These are phyloP conservation scores for Aspergillus avenaceus DNA, from an alignment of 495 filamentous ascomycete species.

Conservation along the genomic window DNA sequence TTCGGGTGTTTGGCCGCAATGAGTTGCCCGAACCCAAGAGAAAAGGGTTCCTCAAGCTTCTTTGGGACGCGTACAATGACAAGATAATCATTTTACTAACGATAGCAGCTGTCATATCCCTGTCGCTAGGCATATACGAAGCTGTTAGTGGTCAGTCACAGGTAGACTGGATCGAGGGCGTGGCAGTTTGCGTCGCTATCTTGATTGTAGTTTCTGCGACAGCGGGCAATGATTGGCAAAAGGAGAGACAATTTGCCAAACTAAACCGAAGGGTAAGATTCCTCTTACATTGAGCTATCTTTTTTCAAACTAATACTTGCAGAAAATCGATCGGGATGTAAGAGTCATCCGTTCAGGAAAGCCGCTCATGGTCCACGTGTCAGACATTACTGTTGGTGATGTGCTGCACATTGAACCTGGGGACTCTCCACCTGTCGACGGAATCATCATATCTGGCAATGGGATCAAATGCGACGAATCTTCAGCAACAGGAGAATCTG, in stretches of 20 bases:
- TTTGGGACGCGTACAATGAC: constrained; percentile 77
- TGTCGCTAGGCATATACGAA: constrained; percentile 62
- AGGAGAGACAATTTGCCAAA: constrained; percentile 64
- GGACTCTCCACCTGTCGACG: constrained; percentile 54
- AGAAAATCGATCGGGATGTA: constrained; percentile 66
- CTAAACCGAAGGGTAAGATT: constrained; percentile 53
- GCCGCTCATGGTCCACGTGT: constrained; percentile 57
- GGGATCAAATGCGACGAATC: constrained; percentile 57
- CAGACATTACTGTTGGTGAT: constrained; percentile 60
- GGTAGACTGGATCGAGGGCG: constrained; percentile 69
- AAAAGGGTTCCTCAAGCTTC: constrained; percentile 59
- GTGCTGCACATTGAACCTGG: constrained; percentile 62
- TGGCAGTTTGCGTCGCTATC: constrained; percentile 65
- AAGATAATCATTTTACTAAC: constrained; percentile 66
- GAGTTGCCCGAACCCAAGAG: constrained; percentile 61
- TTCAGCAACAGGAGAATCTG: constrained; percentile 55
- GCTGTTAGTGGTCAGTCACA: constrained; percentile 22
- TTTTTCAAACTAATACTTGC: not conserved
- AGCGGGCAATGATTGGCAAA: constrained; percentile 66
- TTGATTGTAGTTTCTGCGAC: constrained; percentile 62
- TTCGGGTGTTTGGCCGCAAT: constrained; percentile 62
- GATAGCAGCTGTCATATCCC: constrained; percentile 58
- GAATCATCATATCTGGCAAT: constrained; percentile 50
- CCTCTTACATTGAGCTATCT: not conserved
- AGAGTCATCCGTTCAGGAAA: constrained; percentile 66